Percentiles rank a stretch among this genome's conserved stretches.
These are phyloP conservation scores for Hirschioporus abietinus DNA, from an alignment of 768 basidiomycete genomes.

Conservation along the genomic window DNA sequence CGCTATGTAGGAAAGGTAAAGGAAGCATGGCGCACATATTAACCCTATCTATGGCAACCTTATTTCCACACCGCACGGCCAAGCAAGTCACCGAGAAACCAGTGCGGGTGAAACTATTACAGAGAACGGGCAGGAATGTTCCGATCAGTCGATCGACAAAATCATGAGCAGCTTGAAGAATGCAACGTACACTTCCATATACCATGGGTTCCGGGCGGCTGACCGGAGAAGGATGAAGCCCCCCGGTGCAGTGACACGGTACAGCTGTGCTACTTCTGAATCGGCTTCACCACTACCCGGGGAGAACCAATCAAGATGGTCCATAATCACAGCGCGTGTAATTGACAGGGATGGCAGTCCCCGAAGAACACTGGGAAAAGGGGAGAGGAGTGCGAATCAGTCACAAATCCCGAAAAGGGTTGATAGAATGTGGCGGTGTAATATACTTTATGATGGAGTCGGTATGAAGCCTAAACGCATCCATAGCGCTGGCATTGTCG, in stretches of 20 bases:
- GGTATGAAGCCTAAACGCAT: slow-evolving; percentile 65
- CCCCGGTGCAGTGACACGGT: slow-evolving; percentile 48
- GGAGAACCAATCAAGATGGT: slow-evolving; percentile 58
- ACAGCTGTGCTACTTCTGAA: slow-evolving; percentile 50
- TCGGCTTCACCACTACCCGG: slow-evolving; percentile 45
- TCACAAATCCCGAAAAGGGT: neutral
- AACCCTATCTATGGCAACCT: slow-evolving; percentile 55
- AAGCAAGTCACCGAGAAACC: slow-evolving; percentile 52
- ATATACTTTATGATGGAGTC: slow-evolving; percentile 63
- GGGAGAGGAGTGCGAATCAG: neutral
- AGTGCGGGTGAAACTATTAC: slow-evolving; percentile 38
- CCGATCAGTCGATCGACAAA: neutral
- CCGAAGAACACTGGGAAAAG: slow-evolving; percentile 33
- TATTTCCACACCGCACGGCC: slow-evolving; percentile 43
- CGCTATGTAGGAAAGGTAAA: neutral
- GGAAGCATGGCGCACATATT: slow-evolving; percentile 48
- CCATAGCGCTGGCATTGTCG: slow-evolving; percentile 37
- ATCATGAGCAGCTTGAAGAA: neutral
- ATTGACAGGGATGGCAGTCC: slow-evolving; percentile 43
- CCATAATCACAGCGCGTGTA: slow-evolving; percentile 67
- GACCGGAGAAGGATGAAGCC: slow-evolving; percentile 66
- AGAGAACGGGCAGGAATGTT: neutral
- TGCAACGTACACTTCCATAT: slow-evolving; percentile 38
- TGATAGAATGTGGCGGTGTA: neutral
- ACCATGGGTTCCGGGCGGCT: slow-evolving; percentile 63